These are phyloP conservation scores for Aspergillus thermomutatus DNA, from an alignment of 2,329 filamentous ascomycete genomes.

Conservation along the genomic window DNA sequence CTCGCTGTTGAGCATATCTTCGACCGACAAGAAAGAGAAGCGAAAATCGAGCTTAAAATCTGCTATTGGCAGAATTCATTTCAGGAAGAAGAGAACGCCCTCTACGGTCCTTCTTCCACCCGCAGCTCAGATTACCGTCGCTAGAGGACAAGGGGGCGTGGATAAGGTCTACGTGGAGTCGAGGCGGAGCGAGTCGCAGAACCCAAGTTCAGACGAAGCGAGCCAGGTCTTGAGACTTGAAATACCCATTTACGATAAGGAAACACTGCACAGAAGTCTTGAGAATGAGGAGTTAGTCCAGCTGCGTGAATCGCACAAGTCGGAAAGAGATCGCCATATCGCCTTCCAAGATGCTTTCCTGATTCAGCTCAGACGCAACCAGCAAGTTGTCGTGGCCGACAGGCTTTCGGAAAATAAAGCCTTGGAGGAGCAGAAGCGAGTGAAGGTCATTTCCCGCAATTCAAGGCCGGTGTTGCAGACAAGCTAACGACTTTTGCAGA, in stretches of 20 bases:
- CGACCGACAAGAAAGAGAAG: constrained; percentile 28
- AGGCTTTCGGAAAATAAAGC: constrained; percentile 27
- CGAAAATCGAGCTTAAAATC: constrained; percentile 31
- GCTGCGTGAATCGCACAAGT: constrained; percentile 29
- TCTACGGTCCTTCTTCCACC: constrained; percentile 28
- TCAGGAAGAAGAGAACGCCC: constrained; percentile 32
- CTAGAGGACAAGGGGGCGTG: constrained; percentile 21
- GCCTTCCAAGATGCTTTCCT: constrained; percentile 33
- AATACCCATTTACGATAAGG: constrained; percentile 34
- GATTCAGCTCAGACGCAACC: constrained; percentile 25
- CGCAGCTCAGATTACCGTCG: constrained; percentile 24
- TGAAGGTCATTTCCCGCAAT: constrained; percentile 30
- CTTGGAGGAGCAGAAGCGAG: constrained; percentile 34
- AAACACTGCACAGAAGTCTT: constrained; percentile 32
- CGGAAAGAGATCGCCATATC: constrained; percentile 31
- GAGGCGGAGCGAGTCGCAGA: constrained; percentile 6
- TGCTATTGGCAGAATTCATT: constrained; percentile 35
- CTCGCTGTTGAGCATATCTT: constrained; percentile 28
- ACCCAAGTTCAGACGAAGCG: constrained; percentile 10
- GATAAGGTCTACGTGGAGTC: constrained; percentile 38
- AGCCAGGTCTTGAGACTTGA: constrained; percentile 24
- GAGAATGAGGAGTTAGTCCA: constrained; percentile 28
- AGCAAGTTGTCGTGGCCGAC: constrained; percentile 29
- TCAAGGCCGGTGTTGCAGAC: not conserved
- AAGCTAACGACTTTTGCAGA: constrained; percentile 25